These are phyloP conservation scores for Lachnum nothofagi DNA, from an alignment of 2,329 filamentous ascomycete genomes.

Conservation along the genomic window DNA sequence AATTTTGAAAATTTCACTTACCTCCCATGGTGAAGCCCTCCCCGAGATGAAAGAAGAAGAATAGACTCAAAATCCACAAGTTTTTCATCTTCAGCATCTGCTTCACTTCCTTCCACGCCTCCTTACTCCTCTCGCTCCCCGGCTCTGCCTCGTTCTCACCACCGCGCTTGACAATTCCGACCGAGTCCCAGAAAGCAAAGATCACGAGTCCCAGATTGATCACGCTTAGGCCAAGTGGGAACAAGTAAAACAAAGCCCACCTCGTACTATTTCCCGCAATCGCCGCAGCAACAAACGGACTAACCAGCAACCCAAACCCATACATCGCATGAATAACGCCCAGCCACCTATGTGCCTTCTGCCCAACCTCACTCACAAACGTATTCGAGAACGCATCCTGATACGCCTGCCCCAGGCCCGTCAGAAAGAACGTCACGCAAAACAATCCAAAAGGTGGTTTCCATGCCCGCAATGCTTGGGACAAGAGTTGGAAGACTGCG, in stretches of 20 bases:
- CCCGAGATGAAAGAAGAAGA: constrained; percentile 61
- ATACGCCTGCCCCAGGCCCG: constrained; percentile 55
- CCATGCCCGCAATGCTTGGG: constrained; percentile 53
- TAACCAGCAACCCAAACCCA: constrained; percentile 48
- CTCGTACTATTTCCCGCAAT: constrained; percentile 41
- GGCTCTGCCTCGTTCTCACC: constrained; percentile 13
- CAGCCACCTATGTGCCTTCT: constrained; percentile 53
- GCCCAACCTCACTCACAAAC: constrained; percentile 47
- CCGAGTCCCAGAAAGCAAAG: constrained; percentile 44
- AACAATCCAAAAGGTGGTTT: constrained; percentile 53
- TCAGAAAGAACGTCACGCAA: constrained; percentile 52
- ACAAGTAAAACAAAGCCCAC: constrained; percentile 54
- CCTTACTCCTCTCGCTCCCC: constrained; percentile 24
- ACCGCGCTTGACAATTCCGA: not conserved
- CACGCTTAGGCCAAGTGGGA: constrained; percentile 49
- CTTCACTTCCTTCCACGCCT: constrained; percentile 41
- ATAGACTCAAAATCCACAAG: constrained; percentile 55
- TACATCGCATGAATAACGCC: constrained; percentile 61
- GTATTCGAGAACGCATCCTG: constrained; percentile 61
- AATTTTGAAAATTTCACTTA: constrained; percentile 14
- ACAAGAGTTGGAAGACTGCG: constrained; percentile 48
- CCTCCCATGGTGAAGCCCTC: constrained; percentile 47
- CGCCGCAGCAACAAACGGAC: constrained; percentile 49
- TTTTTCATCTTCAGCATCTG: constrained; percentile 40
- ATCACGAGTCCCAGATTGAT: constrained; percentile 45